Conservation (phyloP, 1,284 basidiomycete species). For the Apiotrichum mycotoxinovorans region DNA sequence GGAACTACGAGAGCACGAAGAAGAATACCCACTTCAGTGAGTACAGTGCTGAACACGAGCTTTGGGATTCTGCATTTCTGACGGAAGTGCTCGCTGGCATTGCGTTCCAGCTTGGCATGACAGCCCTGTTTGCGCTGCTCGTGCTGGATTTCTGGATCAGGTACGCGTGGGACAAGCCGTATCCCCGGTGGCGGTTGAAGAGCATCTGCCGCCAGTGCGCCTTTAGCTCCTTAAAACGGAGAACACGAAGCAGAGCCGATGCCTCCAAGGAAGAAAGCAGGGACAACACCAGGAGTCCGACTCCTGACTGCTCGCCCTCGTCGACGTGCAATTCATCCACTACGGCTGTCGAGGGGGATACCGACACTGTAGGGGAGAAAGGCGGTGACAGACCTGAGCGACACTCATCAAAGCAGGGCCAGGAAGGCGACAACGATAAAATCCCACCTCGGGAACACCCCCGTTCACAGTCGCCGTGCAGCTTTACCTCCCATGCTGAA, state of each 20-base stretch:
- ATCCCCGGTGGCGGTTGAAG: slow-evolving; percentile 10
- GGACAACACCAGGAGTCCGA: no score
- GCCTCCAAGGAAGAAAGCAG: no score
- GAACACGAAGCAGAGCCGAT: no score
- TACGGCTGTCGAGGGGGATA: neutral
- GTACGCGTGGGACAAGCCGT: slow-evolving; percentile 21
- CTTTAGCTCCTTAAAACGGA: no score
- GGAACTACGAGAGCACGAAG: slow-evolving; percentile 20
- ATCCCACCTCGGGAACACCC: no score
- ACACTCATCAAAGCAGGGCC: no score
- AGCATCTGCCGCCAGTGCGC: neutral
- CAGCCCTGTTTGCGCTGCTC: slow-evolving; percentile 36
- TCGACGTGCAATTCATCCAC: neutral
- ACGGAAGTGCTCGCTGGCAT: slow-evolving; percentile 46
- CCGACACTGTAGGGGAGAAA: neutral
- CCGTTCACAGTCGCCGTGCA: no score
- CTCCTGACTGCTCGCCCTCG: no score
- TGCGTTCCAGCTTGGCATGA: slow-evolving; percentile 44
- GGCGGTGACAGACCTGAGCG: neutral
- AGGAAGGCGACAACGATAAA: no score
- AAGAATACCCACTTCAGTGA: slow-evolving; percentile 25
- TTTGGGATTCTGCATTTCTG: no score
- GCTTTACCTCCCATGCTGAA: no score
- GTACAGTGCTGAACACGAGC: no score
- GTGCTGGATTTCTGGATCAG: slow-evolving; percentile 39